A percentile compares a stretch with the other conserved stretches of the same genome.
These are phyloP conservation scores for Pisolithus tinctorius DNA, from an alignment of 768 basidiomycete species.

Conservation along the genomic window DNA sequence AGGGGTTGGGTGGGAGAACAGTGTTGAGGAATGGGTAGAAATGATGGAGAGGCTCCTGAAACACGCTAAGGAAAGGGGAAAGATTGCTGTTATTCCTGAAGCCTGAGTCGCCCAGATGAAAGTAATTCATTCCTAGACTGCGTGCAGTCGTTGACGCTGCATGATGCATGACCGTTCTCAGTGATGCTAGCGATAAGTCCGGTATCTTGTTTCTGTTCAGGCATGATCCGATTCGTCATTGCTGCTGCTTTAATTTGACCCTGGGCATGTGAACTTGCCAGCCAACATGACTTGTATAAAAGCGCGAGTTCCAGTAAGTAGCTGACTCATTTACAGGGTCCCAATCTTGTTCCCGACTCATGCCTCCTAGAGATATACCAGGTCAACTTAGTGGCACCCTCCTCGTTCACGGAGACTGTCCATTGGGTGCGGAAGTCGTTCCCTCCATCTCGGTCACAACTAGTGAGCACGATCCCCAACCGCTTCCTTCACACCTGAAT, in stretches of 20 bases:
- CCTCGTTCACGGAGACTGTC: constrained; percentile 43
- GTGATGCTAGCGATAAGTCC: background rate
- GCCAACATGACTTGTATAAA: background rate
- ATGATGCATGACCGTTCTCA: no score
- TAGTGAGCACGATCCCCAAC: constrained; percentile 37
- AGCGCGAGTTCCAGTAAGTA: background rate
- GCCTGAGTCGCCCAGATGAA: no score
- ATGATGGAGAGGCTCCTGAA: constrained; percentile 32
- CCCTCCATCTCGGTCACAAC: constrained; percentile 74
- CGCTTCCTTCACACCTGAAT: background rate
- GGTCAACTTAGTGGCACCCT: constrained; percentile 33
- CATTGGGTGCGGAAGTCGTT: constrained; percentile 41
- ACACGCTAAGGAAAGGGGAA: constrained; percentile 13
- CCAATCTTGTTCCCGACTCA: background rate
- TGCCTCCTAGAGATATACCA: constrained; percentile 17
- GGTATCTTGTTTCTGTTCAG: background rate
- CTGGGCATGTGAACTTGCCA: background rate
- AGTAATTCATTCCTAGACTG: no score
- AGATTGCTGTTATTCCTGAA: no score
- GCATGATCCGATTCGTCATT: background rate
- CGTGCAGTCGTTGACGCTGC: no score
- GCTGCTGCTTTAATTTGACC: background rate
- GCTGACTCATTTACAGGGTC: background rate
- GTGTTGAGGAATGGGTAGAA: constrained; percentile 55
- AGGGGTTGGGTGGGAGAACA: constrained; percentile 56